Conservation (phyloP, 352 stramenopile species). For the Globisporangium uncinulatum region DNA sequence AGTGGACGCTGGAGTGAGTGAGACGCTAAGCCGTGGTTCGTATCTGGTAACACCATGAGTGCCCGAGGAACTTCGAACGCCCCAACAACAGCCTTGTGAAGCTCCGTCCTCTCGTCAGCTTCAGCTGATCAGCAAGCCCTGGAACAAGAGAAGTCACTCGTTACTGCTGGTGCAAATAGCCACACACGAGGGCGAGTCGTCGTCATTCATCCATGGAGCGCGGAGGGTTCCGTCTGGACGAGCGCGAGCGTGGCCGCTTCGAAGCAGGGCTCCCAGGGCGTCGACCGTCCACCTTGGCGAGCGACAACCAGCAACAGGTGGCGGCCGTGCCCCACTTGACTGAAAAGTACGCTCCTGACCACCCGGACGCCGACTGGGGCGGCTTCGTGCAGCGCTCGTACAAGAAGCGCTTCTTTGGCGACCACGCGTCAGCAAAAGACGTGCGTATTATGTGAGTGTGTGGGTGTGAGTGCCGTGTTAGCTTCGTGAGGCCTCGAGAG, state of each 20-base stretch:
- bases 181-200: not conserved
- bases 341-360: constrained; percentile 69
- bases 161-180: not conserved
- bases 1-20: too few species aligned
- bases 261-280: constrained; percentile 13
- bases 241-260: constrained; percentile 31
- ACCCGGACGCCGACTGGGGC: constrained; percentile 71
- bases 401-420: constrained; percentile 59
- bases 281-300: constrained; percentile 2
- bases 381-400: constrained; percentile 54
- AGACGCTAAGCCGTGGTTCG: too few species aligned
- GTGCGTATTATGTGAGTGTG: constrained; percentile 18
- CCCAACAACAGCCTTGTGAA: too few species aligned
- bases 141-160: not conserved
- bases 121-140: too few species aligned
- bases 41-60: too few species aligned
- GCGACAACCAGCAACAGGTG: constrained; percentile 14
- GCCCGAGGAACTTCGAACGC: too few species aligned
- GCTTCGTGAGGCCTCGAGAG: not conserved
- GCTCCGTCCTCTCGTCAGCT: too few species aligned
- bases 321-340: constrained; percentile 38
- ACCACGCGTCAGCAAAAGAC: constrained; percentile 32
- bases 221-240: constrained; percentile 25
- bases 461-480: not conserved
- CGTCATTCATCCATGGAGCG: constrained; percentile 29